These are phyloP conservation scores for Trichosporon faecale DNA, from an alignment of 1,284 basidiomycete species.

Conservation along the genomic window DNA sequence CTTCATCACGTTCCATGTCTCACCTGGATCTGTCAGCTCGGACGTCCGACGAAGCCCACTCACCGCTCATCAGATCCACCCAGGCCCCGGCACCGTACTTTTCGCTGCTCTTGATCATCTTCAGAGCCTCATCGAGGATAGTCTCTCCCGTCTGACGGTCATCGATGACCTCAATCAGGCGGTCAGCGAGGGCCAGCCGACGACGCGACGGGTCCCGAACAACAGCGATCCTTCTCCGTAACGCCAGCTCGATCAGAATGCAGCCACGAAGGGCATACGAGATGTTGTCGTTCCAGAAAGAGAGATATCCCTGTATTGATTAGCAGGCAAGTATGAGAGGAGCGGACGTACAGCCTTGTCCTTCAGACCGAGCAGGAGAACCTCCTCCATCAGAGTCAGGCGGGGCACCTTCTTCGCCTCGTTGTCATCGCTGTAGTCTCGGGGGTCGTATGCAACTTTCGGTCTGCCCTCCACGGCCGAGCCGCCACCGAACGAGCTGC, in stretches of 20 bases:
- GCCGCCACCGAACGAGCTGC: conserved; percentile 12
- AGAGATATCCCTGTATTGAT: conserved; percentile 71
- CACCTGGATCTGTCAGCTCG: conserved; percentile 59
- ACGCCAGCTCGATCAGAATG: conserved; percentile 88
- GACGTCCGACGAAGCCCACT: conserved; percentile 36
- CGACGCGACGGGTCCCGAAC: conserved; percentile 77
- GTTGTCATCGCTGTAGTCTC: conserved; percentile 75
- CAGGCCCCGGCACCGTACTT: conserved; percentile 85
- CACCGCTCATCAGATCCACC: conserved; percentile 90
- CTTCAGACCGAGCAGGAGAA: conserved; percentile 83
- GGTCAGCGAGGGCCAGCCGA: conserved; percentile 71
- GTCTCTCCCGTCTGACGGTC: conserved; percentile 90
- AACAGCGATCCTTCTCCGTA: conserved; percentile 82
- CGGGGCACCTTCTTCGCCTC: conserved; percentile 75
- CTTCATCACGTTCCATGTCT: conserved; percentile 99
- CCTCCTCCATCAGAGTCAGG: conserved; percentile 95
- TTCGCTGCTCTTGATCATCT: conserved; percentile 79
- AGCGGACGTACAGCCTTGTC: conserved; percentile 75
- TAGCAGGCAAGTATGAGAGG: neutral
- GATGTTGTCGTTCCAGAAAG: conserved; percentile 98
- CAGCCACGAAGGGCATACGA: conserved; percentile 92
- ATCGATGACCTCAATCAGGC: conserved; percentile 85
- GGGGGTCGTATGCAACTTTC: conserved; percentile 89
- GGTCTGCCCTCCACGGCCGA: conserved; percentile 71
- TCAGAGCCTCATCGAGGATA: conserved; percentile 88